A percentile compares a stretch with the other conserved stretches of the same genome.
phyloP scores from a whole-genome alignment of 805 yeast species.

The Suhomyces prunicola region DNA sequence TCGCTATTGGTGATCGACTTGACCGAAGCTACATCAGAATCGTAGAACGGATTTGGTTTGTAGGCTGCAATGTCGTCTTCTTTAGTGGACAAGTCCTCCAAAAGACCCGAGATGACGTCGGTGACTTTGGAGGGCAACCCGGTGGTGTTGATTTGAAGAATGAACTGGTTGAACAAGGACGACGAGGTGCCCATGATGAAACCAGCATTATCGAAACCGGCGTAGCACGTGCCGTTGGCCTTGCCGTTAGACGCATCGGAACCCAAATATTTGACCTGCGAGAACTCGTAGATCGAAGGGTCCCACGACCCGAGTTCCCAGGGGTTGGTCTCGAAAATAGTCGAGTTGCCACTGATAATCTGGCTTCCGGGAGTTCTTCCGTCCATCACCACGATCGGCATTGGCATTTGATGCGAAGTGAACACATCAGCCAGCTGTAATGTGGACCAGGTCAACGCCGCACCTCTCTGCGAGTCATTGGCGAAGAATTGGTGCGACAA shows the following conservation, averaged over 20 bases:
- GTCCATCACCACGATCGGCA: slow-evolving; percentile 25
- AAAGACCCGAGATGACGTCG: slow-evolving; percentile 19
- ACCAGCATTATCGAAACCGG: slow-evolving; percentile 27
- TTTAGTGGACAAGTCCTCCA: slow-evolving; percentile 38
- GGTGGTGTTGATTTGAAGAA: slow-evolving; percentile 16
- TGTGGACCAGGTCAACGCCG: slow-evolving; percentile 22
- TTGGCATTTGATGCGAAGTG: slow-evolving; percentile 25
- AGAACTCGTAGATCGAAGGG: slow-evolving; percentile 21
- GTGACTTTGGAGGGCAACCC: slow-evolving; percentile 15
- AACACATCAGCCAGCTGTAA: slow-evolving; percentile 18
- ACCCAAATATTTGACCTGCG: slow-evolving; percentile 24
- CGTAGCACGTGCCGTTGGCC: slow-evolving; percentile 17
- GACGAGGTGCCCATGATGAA: slow-evolving; percentile 25
- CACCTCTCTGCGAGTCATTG: slow-evolving; percentile 23
- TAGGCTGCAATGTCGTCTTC: slow-evolving; percentile 32
- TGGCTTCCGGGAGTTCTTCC: slow-evolving; percentile 23
- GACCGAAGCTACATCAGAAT: slow-evolving; percentile 30
- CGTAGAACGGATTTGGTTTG: slow-evolving; percentile 38
- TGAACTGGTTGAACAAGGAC: slow-evolving; percentile 23
- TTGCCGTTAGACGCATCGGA: slow-evolving; percentile 17
- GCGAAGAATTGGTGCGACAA: slow-evolving; percentile 38
- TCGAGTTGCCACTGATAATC: slow-evolving; percentile 24
- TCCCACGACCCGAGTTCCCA: slow-evolving; percentile 30
- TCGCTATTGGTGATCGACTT: slow-evolving; percentile 38
- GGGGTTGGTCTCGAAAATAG: slow-evolving; percentile 25